These are phyloP conservation scores for Suillus paluster DNA, from an alignment of 768 basidiomycete species.

Conservation along the genomic window DNA sequence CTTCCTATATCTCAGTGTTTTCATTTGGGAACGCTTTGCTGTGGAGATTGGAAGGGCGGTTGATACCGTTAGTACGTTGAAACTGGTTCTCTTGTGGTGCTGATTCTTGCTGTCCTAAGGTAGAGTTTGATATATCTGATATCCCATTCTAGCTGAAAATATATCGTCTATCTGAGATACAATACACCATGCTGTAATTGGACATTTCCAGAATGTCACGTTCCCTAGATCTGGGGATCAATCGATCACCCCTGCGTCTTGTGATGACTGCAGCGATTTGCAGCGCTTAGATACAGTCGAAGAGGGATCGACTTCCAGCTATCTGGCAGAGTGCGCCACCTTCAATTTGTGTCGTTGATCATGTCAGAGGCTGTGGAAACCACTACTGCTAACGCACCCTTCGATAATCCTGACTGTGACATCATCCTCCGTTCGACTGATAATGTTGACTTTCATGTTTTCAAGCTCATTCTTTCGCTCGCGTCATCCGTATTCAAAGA, in stretches of 20 bases:
- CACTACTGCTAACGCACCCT: slow-evolving; percentile 18
- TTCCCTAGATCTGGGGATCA: neutral
- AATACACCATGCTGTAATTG: too few relatives aligned
- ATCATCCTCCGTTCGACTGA: slow-evolving; percentile 41
- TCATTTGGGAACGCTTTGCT: too few relatives aligned
- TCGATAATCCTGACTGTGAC: slow-evolving; percentile 39
- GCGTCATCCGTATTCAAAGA: slow-evolving; percentile 41
- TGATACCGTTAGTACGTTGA: too few relatives aligned
- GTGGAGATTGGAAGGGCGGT: too few relatives aligned
- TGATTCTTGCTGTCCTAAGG: too few relatives aligned
- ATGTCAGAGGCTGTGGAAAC: slow-evolving; percentile 1
- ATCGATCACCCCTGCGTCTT: neutral
- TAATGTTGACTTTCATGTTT: slow-evolving; percentile 40
- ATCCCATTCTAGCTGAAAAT: too few relatives aligned
- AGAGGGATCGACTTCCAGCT: neutral
- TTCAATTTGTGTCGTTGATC: neutral
- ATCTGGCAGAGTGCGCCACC: neutral
- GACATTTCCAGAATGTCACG: neutral
- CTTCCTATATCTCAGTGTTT: too few relatives aligned
- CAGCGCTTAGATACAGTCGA: neutral
- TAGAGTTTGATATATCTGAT: too few relatives aligned
- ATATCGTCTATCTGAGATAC: too few relatives aligned
- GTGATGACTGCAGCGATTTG: neutral
- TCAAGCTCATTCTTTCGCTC: slow-evolving; percentile 39
- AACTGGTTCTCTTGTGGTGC: too few relatives aligned